Evolutionary conservation across 371 early-diverging fungal genomes (phyloP).

Genomic region (Lichtheimia ramosa): DNA sequence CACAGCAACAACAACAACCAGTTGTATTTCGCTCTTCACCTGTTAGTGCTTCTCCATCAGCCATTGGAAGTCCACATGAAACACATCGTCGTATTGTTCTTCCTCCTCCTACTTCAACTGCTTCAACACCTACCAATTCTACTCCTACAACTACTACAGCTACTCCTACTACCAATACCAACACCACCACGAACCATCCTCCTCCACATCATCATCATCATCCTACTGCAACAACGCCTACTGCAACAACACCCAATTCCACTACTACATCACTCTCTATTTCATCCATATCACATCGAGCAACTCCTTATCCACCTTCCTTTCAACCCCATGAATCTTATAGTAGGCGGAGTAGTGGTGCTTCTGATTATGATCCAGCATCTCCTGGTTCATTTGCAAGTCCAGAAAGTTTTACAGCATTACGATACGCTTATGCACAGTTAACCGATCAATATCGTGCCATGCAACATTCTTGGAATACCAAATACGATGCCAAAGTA

Average conservation of each 20-base stretch:
- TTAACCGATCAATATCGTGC: constrained; percentile 1
- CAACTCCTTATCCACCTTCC: not conserved
- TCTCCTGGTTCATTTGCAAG: not conserved
- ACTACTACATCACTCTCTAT: not conserved
- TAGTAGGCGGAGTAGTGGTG: not conserved
- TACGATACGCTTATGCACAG: constrained; percentile 5
- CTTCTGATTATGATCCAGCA: not conserved
- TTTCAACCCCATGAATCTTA: not conserved
- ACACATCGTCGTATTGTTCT: not conserved
- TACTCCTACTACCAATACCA: not conserved
- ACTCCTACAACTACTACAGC: not conserved
- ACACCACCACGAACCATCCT: too few species aligned
- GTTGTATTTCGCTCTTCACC: not conserved
- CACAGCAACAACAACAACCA: not conserved
- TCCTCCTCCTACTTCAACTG: not conserved
- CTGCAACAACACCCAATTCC: not conserved
- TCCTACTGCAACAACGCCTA: constrained; percentile 1
- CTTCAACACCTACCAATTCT: constrained; percentile 3
- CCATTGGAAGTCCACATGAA: not conserved
- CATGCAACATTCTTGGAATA: not conserved
- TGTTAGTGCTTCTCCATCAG: not conserved
- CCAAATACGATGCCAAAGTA: constrained; percentile 13
- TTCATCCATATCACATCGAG: not conserved
- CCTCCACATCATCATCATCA: not conserved
- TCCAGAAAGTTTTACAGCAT: not conserved